Conservation (phyloP, 495 filamentous ascomycete genomes). For the Neurospora sp. region DNA sequence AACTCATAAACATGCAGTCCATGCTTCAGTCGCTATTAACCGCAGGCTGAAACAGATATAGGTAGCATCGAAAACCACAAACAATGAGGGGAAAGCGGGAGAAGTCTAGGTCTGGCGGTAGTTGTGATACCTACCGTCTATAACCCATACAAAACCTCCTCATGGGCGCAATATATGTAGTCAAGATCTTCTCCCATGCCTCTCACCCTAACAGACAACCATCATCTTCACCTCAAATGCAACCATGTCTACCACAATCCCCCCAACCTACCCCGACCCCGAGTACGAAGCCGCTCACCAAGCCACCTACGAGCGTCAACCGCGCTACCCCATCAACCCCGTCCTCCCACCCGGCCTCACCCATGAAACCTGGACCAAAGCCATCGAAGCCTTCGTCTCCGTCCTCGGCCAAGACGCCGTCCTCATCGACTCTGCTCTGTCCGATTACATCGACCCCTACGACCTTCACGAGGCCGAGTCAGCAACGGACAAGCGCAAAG, state of each 20-base stretch:
- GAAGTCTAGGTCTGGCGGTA: neutral
- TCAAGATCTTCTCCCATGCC: too few species aligned
- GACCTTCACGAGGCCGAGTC: constrained; percentile 23
- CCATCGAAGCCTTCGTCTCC: constrained; percentile 19
- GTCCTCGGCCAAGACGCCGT: constrained; percentile 25
- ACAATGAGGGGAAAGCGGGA: neutral
- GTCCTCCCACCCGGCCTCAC: constrained; percentile 34
- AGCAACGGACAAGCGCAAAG: constrained; percentile 16
- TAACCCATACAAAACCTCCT: neutral
- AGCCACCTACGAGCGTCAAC: constrained; percentile 13
- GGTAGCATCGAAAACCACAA: neutral
- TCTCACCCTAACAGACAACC: too few species aligned
- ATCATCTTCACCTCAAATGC: too few species aligned
- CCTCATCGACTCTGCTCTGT: constrained; percentile 23
- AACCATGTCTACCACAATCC: constrained; percentile 10
- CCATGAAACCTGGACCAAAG: constrained; percentile 18
- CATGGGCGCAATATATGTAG: too few species aligned
- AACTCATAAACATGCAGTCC: too few species aligned
- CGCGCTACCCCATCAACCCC: constrained; percentile 9
- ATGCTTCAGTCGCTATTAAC: neutral
- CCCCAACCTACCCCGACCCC: constrained; percentile 15
- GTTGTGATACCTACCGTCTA: neutral
- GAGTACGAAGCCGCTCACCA: constrained; percentile 17
- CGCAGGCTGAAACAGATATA: neutral
- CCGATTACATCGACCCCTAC: constrained; percentile 38